These are phyloP conservation scores for Akebia trifoliata DNA, from an alignment of 164 flowering plant species.

Conservation along the genomic window DNA sequence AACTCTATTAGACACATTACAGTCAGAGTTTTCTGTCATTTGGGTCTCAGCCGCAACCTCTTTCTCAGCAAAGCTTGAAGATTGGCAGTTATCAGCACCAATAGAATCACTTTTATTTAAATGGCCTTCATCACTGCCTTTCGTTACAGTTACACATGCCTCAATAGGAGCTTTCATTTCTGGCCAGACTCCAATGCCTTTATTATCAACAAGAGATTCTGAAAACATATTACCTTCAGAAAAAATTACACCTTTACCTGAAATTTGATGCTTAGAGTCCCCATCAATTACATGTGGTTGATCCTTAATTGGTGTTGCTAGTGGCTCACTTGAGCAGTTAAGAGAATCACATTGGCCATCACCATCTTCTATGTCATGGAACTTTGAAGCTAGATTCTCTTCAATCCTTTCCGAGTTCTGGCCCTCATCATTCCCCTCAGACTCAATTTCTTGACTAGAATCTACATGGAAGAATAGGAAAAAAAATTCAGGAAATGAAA, in stretches of 20 bases:
- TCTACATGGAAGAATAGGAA: constrained; percentile 40
- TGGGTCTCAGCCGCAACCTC: constrained; percentile 9
- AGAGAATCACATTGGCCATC: constrained; percentile 2
- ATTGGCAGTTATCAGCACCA: constrained; percentile 10
- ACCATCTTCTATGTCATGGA: constrained; percentile 11
- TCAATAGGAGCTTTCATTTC: constrained; percentile 11
- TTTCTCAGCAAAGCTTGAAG: constrained; percentile 10
- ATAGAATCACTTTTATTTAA: constrained; percentile 5
- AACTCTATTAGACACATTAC: constrained; percentile 12
- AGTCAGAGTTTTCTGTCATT: constrained; percentile 12
- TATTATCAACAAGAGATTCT: constrained; percentile 14
- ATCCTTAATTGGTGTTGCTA: constrained; percentile 10
- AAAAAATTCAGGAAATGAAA: constrained; percentile 19
- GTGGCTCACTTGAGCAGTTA: constrained; percentile 9
- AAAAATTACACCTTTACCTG: constrained; percentile 7
- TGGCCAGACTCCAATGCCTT: constrained; percentile 6
- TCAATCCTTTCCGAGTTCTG: constrained; percentile 22
- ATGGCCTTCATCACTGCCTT: constrained; percentile 8
- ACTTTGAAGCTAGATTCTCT: constrained; percentile 12
- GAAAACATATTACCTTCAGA: constrained; percentile 14
- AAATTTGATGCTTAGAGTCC: constrained; percentile 12
- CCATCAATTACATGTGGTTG: constrained; percentile 7
- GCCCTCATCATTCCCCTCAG: constrained; percentile 21
- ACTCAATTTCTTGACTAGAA: constrained; percentile 26
- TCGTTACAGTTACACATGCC: constrained; percentile 7